Evolutionary conservation across 495 filamentous ascomycete species (phyloP).

Genomic region (Talaromyces stipitatus): DNA sequence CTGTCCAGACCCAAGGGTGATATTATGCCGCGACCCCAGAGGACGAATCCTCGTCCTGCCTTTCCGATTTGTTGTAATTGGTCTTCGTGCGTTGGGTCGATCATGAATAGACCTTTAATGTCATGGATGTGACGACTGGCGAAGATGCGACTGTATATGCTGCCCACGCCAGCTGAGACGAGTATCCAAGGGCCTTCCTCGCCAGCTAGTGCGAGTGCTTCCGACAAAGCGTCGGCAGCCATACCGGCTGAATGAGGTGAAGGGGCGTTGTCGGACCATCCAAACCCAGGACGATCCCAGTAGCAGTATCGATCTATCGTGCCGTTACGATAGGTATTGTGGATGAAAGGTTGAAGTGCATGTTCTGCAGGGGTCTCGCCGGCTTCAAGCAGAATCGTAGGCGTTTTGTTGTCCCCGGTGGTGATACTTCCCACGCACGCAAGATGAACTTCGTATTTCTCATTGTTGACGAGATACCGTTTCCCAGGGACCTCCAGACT

Average conservation of each 20-base stretch:
- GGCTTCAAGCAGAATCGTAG: slow-evolving; percentile 76
- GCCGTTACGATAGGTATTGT: slow-evolving; percentile 58
- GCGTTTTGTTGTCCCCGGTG: slow-evolving; percentile 32
- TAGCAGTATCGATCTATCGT: slow-evolving; percentile 87
- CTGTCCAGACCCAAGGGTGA: slow-evolving; percentile 81
- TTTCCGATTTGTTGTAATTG: slow-evolving; percentile 56
- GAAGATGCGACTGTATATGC: slow-evolving; percentile 85
- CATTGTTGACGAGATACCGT: slow-evolving; percentile 67
- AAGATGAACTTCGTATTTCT: slow-evolving; percentile 79
- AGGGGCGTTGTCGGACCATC: slow-evolving; percentile 88
- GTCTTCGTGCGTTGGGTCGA: slow-evolving; percentile 84
- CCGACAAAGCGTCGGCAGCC: slow-evolving; percentile 75
- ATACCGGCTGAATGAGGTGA: slow-evolving; percentile 89
- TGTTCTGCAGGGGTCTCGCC: slow-evolving; percentile 72
- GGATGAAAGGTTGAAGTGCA: slow-evolving; percentile 58
- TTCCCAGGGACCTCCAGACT: slow-evolving; percentile 62
- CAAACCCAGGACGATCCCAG: slow-evolving; percentile 86
- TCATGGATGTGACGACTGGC: slow-evolving; percentile 66
- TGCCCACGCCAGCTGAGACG: slow-evolving; percentile 66
- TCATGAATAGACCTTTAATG: slow-evolving; percentile 69
- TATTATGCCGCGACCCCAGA: slow-evolving; percentile 80
- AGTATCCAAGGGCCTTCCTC: slow-evolving; percentile 81
- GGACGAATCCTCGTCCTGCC: slow-evolving; percentile 64
- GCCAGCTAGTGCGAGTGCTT: slow-evolving; percentile 70
- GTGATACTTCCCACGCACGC: slow-evolving; percentile 66